Base-by-base conservation (phyloP, 208 protist genomes). In the Phytomonas serpens region DNA sequence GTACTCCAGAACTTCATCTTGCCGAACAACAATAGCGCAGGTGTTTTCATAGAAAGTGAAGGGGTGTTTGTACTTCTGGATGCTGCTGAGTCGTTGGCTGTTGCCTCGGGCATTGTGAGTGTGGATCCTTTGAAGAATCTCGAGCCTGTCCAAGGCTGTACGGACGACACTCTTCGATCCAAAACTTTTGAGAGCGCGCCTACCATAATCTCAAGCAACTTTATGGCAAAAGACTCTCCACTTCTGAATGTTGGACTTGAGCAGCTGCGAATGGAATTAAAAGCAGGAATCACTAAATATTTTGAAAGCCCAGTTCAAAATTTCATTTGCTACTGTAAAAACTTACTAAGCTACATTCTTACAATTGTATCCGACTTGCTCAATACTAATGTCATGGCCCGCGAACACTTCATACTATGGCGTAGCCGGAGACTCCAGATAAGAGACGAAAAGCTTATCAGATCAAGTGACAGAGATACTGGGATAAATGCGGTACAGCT, bases 301-400 rank as follows among this genome's bases (percentile, higher is more conserved):
- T 32, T 27, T 13, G 30, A 32, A 27, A 16, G 14, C 29, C 31
- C 67, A n/a, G 7, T 7, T 29, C 40, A 30, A 7, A 73, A 71
- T n/a, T 68, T 47, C 30, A 63, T 29, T 27, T 38, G 29, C 61
- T 85, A 75, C 47, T 68, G 47, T 31, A 57, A 27, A 27, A 73
- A 76, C 19, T 70, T 78, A 30, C 68, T 90, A 37, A 32, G 13
- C 27, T 87, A 82, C 66, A 75, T 75, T n/a, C 77, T 90, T 37
- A 81, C 84, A 29, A 73, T 92, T 37, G 65, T 92, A 30, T 75
- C 85, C n/a, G 89, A 92, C 31, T 71, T 94, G 38, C 68, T 94
- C 16, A 65, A 81, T 62, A 78, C 78, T 38, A 78, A 77, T 69
- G 70, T 75, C 3, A 37, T 61, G 37, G 86, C 89, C 64, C 71